These are phyloP conservation scores for Boletus tomentosulus DNA, from an alignment of 768 basidiomycete genomes.

Conservation along the genomic window DNA sequence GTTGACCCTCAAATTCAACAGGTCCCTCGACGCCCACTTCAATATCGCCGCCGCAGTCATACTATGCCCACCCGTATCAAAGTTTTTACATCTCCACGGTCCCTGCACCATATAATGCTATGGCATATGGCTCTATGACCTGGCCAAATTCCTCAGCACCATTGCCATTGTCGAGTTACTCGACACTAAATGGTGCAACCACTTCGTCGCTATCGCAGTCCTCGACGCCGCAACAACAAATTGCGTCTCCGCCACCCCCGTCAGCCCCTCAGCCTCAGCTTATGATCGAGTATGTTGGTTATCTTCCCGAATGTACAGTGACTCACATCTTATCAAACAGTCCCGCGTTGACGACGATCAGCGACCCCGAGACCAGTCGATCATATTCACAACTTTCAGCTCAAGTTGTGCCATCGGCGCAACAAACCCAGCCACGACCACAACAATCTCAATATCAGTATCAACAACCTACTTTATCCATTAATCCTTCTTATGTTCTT, in stretches of 20 bases:
- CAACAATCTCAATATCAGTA: constrained; percentile 37
- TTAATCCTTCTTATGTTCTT: constrained; percentile 40
- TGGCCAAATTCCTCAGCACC: constrained; percentile 42
- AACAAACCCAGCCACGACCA: constrained; percentile 32
- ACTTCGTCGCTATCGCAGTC: constrained; percentile 36
- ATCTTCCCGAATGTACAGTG: constrained; percentile 3
- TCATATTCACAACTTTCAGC: constrained; percentile 43
- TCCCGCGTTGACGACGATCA: constrained; percentile 57
- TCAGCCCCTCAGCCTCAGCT: constrained; percentile 35
- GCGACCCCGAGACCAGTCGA: constrained; percentile 43
- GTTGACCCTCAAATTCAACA: constrained; percentile 16
- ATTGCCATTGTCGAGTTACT: constrained; percentile 68
- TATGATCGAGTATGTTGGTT: constrained; percentile 62
- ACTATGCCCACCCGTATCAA: constrained; percentile 40
- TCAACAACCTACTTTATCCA: constrained; percentile 38
- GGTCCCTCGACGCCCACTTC: constrained; percentile 40
- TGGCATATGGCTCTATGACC: constrained; percentile 47
- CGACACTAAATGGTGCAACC: constrained; percentile 76
- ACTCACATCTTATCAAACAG: constrained; percentile 32
- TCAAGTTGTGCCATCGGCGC: constrained; percentile 35
- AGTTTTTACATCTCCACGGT: constrained; percentile 39
- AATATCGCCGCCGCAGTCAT: constrained; percentile 37
- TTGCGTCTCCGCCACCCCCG: constrained; percentile 25
- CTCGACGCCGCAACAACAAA: constrained; percentile 30
- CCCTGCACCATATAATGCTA: constrained; percentile 47